Evolutionary conservation across 768 basidiomycete genomes (phyloP).

Genomic region (Serendipita indica): DNA sequence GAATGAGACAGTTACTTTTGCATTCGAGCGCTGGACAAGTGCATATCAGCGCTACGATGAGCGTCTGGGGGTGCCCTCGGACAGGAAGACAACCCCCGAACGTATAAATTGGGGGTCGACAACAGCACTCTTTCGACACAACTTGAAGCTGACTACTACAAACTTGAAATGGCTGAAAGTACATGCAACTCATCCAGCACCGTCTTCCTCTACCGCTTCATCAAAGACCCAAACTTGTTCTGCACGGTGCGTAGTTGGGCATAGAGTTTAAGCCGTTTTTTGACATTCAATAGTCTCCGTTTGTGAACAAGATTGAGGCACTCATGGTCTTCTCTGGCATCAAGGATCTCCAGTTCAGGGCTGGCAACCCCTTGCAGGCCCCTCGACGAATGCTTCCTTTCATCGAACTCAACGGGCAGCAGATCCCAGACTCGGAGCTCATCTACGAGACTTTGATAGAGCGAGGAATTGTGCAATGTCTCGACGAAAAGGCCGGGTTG

Average conservation of each 20-base stretch:
- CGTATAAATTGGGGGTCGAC: no score
- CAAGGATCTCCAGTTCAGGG: background rate
- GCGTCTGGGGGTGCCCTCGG: no score
- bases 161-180: no score
- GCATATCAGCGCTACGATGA: no score
- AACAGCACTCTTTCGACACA: no score
- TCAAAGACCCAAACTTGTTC: background rate
- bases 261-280: background rate
- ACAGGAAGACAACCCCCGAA: no score
- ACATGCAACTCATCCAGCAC: no score
- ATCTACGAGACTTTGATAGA: background rate
- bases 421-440: conserved; percentile 1
- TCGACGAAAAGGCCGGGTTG: background rate
- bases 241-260: background rate
- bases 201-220: no score
- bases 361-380: background rate
- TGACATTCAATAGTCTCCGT: background rate
- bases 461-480: background rate
- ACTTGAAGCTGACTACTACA: no score
- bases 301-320: background rate
- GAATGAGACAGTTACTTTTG: no score
- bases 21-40: no score
- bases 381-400: background rate
- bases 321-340: background rate
- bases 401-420: background rate